Percentiles rank a stretch among this genome's conserved stretches.
These are phyloP conservation scores for Chrysochromulina parva DNA, from an alignment of 78 protist species.

Conservation along the genomic window DNA sequence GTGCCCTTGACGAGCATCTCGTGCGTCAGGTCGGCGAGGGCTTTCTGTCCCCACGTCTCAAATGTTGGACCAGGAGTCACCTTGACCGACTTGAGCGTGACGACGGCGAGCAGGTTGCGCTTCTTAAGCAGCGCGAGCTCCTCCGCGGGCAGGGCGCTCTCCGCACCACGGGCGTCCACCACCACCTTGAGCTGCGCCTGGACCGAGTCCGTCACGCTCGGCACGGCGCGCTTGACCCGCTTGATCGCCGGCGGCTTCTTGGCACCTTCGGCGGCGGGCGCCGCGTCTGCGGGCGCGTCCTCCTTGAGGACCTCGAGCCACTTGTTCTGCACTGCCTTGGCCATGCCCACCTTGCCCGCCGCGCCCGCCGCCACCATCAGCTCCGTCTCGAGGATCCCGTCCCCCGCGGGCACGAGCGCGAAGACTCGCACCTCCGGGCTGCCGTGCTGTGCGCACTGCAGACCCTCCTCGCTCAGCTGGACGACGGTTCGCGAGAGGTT, in stretches of 20 bases:
- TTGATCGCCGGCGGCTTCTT: neutral
- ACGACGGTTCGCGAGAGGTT: neutral
- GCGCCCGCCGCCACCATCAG: neutral
- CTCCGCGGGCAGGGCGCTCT: neutral
- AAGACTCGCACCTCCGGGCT: constrained; percentile 45
- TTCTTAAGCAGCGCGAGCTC: constrained; percentile 41
- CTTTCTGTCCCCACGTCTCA: neutral
- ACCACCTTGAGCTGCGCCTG: neutral
- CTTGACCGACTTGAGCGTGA: neutral
- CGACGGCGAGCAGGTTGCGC: constrained; percentile 35
- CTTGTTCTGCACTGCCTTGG: neutral
- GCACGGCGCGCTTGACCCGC: neutral
- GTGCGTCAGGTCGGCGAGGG: constrained; percentile 39
- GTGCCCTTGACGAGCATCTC: constrained; percentile 37
- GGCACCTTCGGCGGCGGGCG: constrained; percentile 12
- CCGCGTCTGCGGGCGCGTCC: neutral
- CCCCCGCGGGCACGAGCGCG: neutral
- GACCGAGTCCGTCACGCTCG: neutral
- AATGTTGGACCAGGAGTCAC: constrained; percentile 7
- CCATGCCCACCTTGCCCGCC: constrained; percentile 10
- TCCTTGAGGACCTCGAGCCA: neutral
- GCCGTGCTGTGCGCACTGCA: neutral
- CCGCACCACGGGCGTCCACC: neutral
- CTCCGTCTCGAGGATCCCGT: neutral
- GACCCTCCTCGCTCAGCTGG: constrained; percentile 44